phyloP scores from a whole-genome alignment of 2,329 filamentous ascomycete genomes.

The Cadophora luteo-olivacea region DNA sequence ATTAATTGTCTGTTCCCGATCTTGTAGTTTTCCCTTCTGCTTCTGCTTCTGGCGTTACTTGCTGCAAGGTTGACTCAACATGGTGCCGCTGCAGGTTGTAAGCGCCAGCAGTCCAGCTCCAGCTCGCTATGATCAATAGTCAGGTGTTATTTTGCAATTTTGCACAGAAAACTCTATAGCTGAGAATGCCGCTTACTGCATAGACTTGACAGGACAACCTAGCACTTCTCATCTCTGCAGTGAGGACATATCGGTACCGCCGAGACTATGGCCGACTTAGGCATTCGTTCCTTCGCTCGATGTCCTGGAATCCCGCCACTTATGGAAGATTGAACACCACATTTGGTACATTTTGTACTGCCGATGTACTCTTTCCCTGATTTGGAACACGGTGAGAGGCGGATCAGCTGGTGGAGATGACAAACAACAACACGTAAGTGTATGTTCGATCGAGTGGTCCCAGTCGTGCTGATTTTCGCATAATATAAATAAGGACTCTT shows the following conservation, averaged over 20 bases:
- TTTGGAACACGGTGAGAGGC: too few species aligned
- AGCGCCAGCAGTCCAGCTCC: not conserved
- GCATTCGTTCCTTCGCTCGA: too few species aligned
- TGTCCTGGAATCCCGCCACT: too few species aligned
- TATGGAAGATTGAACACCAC: too few species aligned
- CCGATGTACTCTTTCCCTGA: too few species aligned
- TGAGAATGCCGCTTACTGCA: not conserved
- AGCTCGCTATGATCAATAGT: not conserved
- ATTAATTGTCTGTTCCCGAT: not conserved
- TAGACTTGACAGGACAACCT: not conserved
- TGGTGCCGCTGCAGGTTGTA: not conserved
- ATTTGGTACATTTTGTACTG: too few species aligned
- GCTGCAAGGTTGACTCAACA: not conserved
- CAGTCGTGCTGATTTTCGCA: too few species aligned
- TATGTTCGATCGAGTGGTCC: too few species aligned
- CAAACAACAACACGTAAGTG: too few species aligned
- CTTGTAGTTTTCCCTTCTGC: not conserved
- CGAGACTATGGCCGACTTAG: too few species aligned
- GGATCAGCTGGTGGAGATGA: too few species aligned
- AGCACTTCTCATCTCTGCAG: not conserved
- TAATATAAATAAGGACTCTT: too few species aligned
- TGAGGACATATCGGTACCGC: not conserved
- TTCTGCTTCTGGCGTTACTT: not conserved
- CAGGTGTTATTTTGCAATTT: not conserved
- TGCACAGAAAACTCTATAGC: not conserved